Evolutionary conservation across 768 basidiomycete species (phyloP), one percentile per base, ranked within the genome.

Genomic region (Termitomyces sp.): DNA sequence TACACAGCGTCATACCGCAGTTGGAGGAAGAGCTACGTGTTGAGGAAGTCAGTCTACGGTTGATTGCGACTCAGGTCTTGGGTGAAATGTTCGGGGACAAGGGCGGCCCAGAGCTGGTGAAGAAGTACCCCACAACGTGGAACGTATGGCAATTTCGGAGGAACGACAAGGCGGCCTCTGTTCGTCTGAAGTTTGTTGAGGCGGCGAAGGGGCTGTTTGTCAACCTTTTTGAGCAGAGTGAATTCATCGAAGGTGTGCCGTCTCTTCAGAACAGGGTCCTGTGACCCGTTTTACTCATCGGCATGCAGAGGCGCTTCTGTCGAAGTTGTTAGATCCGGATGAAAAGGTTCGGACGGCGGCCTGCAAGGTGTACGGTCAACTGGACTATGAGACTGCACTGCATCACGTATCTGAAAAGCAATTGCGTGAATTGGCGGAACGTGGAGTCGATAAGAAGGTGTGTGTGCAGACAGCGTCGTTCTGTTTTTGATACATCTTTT

Each of bases 31-130:
- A 97, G 64, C 77, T 98, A 5, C 83, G 84, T 23, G 85, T 87
- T 3, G 90, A 92, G 61, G 82, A 89, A 38, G 65, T 84, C 2
- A 76, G 79, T 31, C 75, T 94, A 3, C 81, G 97, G 37, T 64
- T 83, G 15, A 82, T 97, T 60, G 91, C 88, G n/a, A 94, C 94
- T 0, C 83, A 89, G 62, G 87, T 85, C 0, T 78, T 98, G 1
- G 97, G 94, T 0, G 85, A 87, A 59, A 96, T 99, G 89, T 96
- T 91, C 65, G 85, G 84, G 0, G 89, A 90, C 55, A 86, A 84
- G 68, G 79, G 78, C 10, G 87, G 85, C 5, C 69, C 72, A 26
- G 94, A 96, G 65, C 76, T 96, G 37, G 81, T 86, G 44, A 82
- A 74, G 68, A 89, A 89, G 66, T 93, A 94, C 68, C 90, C 89